These are phyloP conservation scores for Ceratobasidium sp. DNA, from an alignment of 1,284 basidiomycete genomes.

Conservation along the genomic window DNA sequence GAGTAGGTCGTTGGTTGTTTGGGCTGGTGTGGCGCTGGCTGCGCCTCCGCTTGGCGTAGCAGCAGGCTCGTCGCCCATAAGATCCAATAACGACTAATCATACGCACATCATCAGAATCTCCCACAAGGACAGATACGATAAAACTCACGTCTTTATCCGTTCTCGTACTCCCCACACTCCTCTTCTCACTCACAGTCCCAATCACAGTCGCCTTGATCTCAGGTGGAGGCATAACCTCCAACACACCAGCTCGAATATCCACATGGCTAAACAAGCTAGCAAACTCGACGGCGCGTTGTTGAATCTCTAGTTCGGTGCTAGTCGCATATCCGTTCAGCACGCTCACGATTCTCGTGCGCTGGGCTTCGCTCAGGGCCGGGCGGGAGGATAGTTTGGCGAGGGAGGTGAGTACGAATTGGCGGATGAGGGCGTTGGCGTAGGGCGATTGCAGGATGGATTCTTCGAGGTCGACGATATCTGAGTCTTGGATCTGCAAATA, in stretches of 20 bases:
- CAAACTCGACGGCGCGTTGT: conserved; percentile 96
- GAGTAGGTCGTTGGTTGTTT: conserved; percentile 89
- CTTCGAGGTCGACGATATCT: conserved; percentile 87
- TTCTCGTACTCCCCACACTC: conserved; percentile 88
- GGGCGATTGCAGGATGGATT: conserved; percentile 92
- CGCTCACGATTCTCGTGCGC: conserved; percentile 80
- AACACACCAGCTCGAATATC: conserved; percentile 87
- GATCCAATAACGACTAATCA: conserved; percentile 67
- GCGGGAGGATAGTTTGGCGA: conserved; percentile 92
- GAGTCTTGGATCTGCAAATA: conserved; percentile 77
- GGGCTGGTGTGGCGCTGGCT: conserved; percentile 55
- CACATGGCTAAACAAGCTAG: conserved; percentile 75
- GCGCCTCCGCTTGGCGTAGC: conserved; percentile 54
- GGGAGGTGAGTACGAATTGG: conserved; percentile 90
- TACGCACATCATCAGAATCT: no score
- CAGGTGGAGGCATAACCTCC: conserved; percentile 98
- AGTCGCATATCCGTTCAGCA: conserved; percentile 81
- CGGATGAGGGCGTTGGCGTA: conserved; percentile 91
- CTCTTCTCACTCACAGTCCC: conserved; percentile 94
- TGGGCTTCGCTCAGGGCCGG: conserved; percentile 73
- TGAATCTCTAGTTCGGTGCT: conserved; percentile 95
- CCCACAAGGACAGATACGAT: neutral
- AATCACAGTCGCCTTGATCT: conserved; percentile 93
- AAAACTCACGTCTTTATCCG: conserved; percentile 75
- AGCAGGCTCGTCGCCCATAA: conserved; percentile 80